Percentiles rank a stretch among this genome's conserved stretches.
These are phyloP conservation scores for Tylopilus sp. DNA, from an alignment of 768 basidiomycete species.

Conservation along the genomic window DNA sequence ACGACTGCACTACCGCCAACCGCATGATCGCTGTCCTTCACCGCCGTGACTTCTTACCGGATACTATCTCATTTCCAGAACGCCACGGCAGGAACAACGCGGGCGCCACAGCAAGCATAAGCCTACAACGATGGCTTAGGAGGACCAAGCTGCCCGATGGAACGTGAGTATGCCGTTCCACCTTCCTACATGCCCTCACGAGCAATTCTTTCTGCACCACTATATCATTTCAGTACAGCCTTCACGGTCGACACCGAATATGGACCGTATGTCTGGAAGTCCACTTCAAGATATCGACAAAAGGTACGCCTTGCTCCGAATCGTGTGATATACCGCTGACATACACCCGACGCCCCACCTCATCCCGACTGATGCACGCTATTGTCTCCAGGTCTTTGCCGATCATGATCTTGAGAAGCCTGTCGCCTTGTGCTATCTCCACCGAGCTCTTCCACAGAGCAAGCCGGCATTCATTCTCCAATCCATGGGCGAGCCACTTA, in stretches of 20 bases:
- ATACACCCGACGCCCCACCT: too few relatives aligned
- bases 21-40: slow-evolving; percentile 25
- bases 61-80: slow-evolving; percentile 28
- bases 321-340: not conserved
- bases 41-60: slow-evolving; percentile 23
- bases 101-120: slow-evolving; percentile 1
- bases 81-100: not conserved
- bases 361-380: too few relatives aligned
- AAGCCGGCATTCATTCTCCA: slow-evolving; percentile 24
- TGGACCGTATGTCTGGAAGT: slow-evolving; percentile 28
- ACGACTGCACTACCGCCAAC: slow-evolving; percentile 5
- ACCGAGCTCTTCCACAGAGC: not conserved
- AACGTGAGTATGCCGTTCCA: slow-evolving; percentile 15
- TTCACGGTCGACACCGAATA: slow-evolving; percentile 22
- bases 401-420: slow-evolving; percentile 22
- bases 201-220: too few relatives aligned
- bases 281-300: slow-evolving; percentile 19
- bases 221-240: slow-evolving; percentile 5
- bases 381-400: slow-evolving; percentile 19
- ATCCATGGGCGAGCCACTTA: slow-evolving; percentile 21
- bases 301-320: slow-evolving; percentile 12
- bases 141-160: slow-evolving; percentile 22
- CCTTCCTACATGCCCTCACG: too few relatives aligned
- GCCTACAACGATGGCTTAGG: slow-evolving; percentile 28
- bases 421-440: slow-evolving; percentile 22